Conservation (phyloP, 495 filamentous ascomycete genomes). For the Astrocystis sublimbata region DNA sequence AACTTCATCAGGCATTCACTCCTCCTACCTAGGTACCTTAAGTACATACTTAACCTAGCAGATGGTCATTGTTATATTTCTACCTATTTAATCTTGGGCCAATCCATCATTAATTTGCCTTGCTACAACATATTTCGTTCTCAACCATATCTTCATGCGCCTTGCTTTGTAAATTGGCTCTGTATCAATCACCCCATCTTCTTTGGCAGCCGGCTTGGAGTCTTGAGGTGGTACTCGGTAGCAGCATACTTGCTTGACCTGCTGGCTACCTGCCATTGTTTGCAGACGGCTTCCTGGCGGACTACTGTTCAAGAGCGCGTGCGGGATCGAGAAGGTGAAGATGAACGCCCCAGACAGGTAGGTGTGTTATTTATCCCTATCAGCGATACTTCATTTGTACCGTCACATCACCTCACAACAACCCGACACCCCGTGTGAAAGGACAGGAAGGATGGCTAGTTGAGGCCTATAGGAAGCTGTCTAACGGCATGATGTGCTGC, state of each 20-base stretch:
- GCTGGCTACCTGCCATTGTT: neutral
- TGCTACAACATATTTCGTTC: neutral
- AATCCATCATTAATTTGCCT: neutral
- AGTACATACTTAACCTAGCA: too few species aligned
- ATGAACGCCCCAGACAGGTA: conserved; percentile 78
- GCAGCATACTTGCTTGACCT: neutral
- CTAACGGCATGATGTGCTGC: too few species aligned
- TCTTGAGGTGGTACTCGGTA: neutral
- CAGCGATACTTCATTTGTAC: neutral
- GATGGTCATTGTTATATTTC: conserved; percentile 1
- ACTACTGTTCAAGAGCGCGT: neutral
- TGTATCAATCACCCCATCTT: too few species aligned
- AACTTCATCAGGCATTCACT: too few species aligned
- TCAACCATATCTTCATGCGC: neutral
- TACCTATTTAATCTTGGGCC: neutral
- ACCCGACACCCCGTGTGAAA: too few species aligned
- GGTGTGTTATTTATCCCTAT: conserved; percentile 33
- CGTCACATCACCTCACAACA: too few species aligned
- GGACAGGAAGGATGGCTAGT: too few species aligned
- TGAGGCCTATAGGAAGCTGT: too few species aligned
- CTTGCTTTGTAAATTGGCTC: neutral
- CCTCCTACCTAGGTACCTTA: too few species aligned
- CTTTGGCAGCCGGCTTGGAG: neutral
- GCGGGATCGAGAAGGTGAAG: conserved; percentile 24
- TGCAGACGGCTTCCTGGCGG: neutral